A percentile compares a stretch with the other conserved stretches of the same genome.
Evolutionary conservation across 768 basidiomycete genomes (phyloP).

Genomic region (Hericium alpestre): DNA sequence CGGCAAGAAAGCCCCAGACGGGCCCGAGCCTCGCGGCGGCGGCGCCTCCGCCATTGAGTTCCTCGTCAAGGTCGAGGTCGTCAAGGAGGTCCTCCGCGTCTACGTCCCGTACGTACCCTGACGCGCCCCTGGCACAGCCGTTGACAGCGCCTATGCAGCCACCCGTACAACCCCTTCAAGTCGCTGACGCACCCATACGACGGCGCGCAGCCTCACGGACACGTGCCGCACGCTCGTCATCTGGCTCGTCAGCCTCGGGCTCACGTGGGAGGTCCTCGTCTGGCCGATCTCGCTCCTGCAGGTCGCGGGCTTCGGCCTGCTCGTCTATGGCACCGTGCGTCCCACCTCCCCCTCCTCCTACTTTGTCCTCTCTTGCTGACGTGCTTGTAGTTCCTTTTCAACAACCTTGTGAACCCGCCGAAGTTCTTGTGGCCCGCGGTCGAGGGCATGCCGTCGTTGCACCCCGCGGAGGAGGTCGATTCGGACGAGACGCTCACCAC

Average conservation of each 20-base stretch:
- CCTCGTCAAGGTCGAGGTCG: conserved; percentile 42
- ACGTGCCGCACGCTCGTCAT: conserved; percentile 94
- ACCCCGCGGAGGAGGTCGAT: conserved; percentile 13
- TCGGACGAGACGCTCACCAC: conserved; percentile 18
- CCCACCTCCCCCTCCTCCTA: conserved; percentile 6
- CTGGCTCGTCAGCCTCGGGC: conserved; percentile 81
- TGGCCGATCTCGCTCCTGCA: conserved; percentile 79
- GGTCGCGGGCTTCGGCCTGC: conserved; percentile 71
- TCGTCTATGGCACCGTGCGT: conserved; percentile 86
- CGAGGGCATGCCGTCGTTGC: conserved; percentile 1
- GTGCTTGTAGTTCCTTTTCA: conserved; percentile 68
- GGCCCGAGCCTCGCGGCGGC: conserved; percentile 16
- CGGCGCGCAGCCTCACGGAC: conserved; percentile 69
- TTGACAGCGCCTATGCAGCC: conserved; percentile 20
- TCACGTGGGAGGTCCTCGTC: conserved; percentile 84
- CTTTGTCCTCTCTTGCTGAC: conserved; percentile 3
- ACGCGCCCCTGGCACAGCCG: neutral
- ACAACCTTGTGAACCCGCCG: conserved; percentile 66
- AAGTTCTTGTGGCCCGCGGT: conserved; percentile 43
- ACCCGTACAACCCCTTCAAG: conserved; percentile 43
- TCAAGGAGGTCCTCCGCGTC: conserved; percentile 36
- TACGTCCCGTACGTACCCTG: conserved; percentile 35
- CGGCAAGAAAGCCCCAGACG: conserved; percentile 6
- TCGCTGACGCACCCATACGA: conserved; percentile 31
- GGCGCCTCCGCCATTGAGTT: conserved; percentile 38